Conservation (phyloP, 2,329 filamentous ascomycete genomes). For the Pseudogymnoascus sp. region DNA sequence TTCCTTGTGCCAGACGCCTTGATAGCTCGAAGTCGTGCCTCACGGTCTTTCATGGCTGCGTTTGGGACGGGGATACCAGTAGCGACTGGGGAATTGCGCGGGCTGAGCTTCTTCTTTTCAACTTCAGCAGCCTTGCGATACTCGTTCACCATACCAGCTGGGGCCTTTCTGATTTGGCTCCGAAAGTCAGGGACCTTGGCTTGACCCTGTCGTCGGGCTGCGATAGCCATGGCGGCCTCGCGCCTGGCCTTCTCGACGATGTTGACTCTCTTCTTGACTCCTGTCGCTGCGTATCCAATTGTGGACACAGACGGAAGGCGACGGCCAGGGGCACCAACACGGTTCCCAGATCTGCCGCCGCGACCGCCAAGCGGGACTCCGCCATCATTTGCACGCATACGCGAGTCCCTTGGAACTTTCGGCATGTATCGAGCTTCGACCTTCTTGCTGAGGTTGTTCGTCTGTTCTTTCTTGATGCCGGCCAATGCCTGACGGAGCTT, state of each 20-base stretch:
- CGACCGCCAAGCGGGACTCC: slow-evolving; percentile 24
- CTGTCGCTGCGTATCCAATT: background rate
- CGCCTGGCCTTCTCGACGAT: slow-evolving; percentile 49
- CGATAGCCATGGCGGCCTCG: slow-evolving; percentile 35
- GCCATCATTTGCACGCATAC: slow-evolving; percentile 29
- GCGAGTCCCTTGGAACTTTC: slow-evolving; percentile 32
- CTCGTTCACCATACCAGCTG: slow-evolving; percentile 46
- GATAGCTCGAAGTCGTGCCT: slow-evolving; percentile 31
- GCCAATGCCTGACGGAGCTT: slow-evolving; percentile 46
- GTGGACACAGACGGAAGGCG: background rate
- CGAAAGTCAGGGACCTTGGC: background rate
- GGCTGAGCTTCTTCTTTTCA: slow-evolving; percentile 29
- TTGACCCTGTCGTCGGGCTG: slow-evolving; percentile 14
- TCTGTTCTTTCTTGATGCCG: slow-evolving; percentile 49
- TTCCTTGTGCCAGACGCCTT: slow-evolving; percentile 21
- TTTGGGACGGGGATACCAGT: slow-evolving; percentile 16
- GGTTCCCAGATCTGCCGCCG: slow-evolving; percentile 34
- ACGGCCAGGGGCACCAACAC: background rate
- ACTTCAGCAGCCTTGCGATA: slow-evolving; percentile 37
- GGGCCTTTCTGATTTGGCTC: slow-evolving; percentile 40
- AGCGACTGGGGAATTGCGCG: slow-evolving; percentile 18
- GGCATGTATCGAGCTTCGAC: slow-evolving; percentile 44
- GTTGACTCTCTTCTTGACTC: background rate
- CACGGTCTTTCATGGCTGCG: slow-evolving; percentile 30
- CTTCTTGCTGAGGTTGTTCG: slow-evolving; percentile 49